Evolutionary conservation across 164 flowering plant genomes (phyloP), one percentile per base, ranked within the genome.

Genomic region (Litsea cubeba): DNA sequence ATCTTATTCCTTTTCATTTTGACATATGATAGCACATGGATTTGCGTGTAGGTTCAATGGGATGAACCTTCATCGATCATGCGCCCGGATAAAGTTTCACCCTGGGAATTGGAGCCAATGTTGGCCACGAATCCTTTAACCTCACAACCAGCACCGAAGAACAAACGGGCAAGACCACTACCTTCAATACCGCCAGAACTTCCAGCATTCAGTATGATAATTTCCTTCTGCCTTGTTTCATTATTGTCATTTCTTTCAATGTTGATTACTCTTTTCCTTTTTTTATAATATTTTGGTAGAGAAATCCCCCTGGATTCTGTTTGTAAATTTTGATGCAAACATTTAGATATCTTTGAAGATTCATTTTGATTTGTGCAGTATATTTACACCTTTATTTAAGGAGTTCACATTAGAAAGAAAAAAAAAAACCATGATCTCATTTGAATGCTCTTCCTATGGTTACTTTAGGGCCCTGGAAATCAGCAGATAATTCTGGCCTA

Each of bases 101-200:
- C 98, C 2, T 94, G 98, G 98, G 97, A 94, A 74, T 74, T 91
- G 79, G 97, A 94, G 75, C 98, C 97, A 6, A 89, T 89, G 46
- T 84, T 88, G 58, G 82, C 93, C 23, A 75, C 85, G 72, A 22
- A 83, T 70, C 77, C 93, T 70, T 72, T 86, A 11, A 83, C 79
- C 75, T 72, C 89, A 24, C 96, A 88, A 73, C 86, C 88, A 50
- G 78, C 82, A 50, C 89, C 83, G 70, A 88, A 92, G 79, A 89
- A 78, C 81, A 94, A 92, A 81, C 83, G 97, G 65, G 75, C 93
- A 14, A 75, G 98, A 17, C 91, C 97, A 30, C 84, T 90, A 74
- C 89, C 90, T 65, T 83, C 90, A 22, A 65, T 85, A 50, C 64
- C 83, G 25, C 79, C 87, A 26, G 94, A 87, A 69, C 72, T 76